Evolutionary conservation across 2,329 filamentous ascomycete species (phyloP).

Genomic region (Helminthosporium solani): DNA sequence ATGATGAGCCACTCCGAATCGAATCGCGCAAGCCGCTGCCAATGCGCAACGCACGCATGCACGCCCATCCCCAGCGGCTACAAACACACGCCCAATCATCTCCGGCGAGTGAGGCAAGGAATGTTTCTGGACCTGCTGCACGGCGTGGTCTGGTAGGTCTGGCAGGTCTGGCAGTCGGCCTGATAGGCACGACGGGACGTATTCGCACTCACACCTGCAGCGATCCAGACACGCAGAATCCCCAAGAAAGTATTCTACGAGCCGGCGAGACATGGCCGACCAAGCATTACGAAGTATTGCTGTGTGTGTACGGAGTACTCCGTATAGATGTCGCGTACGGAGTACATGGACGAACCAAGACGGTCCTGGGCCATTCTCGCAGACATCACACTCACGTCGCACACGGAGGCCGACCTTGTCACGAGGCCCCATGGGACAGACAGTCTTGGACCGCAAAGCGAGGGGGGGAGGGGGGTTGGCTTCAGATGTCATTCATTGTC

Average conservation of each 20-base stretch:
- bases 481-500: too few species aligned
- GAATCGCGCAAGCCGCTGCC: constrained; percentile 29
- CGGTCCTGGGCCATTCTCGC: too few species aligned
- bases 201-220: constrained; percentile 12
- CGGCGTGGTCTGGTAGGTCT: too few species aligned
- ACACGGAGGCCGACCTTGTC: constrained; percentile 9
- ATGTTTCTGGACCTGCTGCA: constrained; percentile 22
- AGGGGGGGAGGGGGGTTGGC: too few species aligned
- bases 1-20: constrained; percentile 20
- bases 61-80: constrained; percentile 24
- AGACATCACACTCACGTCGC: not conserved
- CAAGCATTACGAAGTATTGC: too few species aligned
- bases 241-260: constrained; percentile 15
- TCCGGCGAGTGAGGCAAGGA: constrained; percentile 10
- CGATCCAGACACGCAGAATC: constrained; percentile 32
- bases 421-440: constrained; percentile 10
- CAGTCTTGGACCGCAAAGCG: constrained; percentile 2
- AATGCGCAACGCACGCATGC: constrained; percentile 7
- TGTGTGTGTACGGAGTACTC: not conserved
- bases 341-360: too few species aligned
- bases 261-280: not conserved
- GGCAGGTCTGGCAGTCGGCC: too few species aligned
- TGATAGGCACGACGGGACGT: constrained; percentile 23
- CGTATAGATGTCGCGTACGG: too few species aligned
- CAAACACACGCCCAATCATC: constrained; percentile 36